Conservation (phyloP, 2,329 filamentous ascomycete genomes). For the Cladosporium sp. region DNA sequence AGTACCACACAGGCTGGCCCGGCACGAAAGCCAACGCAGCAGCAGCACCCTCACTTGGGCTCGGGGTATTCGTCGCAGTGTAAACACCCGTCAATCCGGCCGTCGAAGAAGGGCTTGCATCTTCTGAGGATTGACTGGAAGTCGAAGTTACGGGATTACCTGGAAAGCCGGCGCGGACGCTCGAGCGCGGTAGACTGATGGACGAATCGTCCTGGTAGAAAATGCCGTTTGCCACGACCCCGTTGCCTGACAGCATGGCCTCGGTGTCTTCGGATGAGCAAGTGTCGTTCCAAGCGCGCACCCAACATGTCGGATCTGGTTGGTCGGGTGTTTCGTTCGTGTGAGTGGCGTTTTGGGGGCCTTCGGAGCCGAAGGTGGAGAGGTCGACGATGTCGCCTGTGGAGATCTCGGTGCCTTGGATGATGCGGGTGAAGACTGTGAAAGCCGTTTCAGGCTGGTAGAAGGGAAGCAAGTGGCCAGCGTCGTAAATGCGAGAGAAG, state of each 20-base stretch:
- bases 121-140: constrained; percentile 1
- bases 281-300: constrained; percentile 49
- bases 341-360: constrained; percentile 54
- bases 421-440: constrained; percentile 50
- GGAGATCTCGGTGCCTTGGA: constrained; percentile 47
- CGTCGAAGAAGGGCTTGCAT: constrained; percentile 12
- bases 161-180: constrained; percentile 30
- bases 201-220: constrained; percentile 43
- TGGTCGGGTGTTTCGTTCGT: constrained; percentile 48
- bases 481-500: constrained; percentile 50
- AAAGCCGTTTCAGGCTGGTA: constrained; percentile 52
- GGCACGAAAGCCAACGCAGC: not conserved
- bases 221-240: constrained; percentile 58
- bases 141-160: constrained; percentile 21
- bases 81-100: constrained; percentile 33
- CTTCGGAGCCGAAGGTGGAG: constrained; percentile 53
- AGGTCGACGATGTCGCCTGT: constrained; percentile 49
- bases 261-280: constrained; percentile 51
- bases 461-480: constrained; percentile 50
- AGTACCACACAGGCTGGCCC: not conserved
- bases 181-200: constrained; percentile 33
- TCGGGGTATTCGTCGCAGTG: constrained; percentile 35
- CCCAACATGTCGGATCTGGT: constrained; percentile 55
- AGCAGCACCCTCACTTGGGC: constrained; percentile 17
- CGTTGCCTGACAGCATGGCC: constrained; percentile 47